A percentile compares a stretch with the other conserved stretches of the same genome.
phyloP scores from a whole-genome alignment of 306 rosid species.

The Clitoria ternatea region DNA sequence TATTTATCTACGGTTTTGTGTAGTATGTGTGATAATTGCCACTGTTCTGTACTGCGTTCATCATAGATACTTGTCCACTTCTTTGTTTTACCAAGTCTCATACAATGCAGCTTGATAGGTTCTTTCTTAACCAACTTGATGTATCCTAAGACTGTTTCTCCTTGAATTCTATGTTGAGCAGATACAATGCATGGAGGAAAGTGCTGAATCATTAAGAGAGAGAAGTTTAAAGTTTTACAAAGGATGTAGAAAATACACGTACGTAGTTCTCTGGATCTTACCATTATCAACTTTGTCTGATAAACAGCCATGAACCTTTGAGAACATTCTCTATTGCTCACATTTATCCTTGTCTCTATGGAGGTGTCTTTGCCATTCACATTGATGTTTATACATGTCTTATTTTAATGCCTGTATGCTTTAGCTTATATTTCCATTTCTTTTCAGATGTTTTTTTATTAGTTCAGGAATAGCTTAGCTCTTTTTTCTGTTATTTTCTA shows the following conservation, averaged over 20 bases:
- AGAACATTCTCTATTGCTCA: neutral
- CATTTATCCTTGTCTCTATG: neutral
- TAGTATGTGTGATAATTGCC: neutral
- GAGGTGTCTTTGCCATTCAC: neutral
- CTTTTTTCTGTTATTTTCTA: neutral
- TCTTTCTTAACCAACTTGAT: constrained; percentile 20
- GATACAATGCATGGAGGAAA: constrained; percentile 98
- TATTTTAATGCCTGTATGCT: neutral
- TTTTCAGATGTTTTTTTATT: constrained; percentile 6
- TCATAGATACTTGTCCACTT: constrained; percentile 5
- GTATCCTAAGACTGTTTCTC: constrained; percentile 12
- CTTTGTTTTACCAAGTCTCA: neutral
- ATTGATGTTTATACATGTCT: neutral
- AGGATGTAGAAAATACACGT: constrained; percentile 99
- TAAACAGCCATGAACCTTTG: neutral
- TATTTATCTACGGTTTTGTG: neutral
- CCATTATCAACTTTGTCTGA: neutral
- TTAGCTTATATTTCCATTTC: neutral
- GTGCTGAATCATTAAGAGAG: constrained; percentile 93
- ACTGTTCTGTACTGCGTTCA: neutral
- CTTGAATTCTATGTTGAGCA: constrained; percentile 42
- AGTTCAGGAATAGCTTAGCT: neutral
- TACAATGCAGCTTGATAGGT: neutral
- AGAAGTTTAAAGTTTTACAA: constrained; percentile 89
- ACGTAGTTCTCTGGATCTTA: constrained; percentile 33